phyloP scores from a whole-genome alignment of 2,329 filamentous ascomycete genomes.

The Aureobasidium sp. region DNA sequence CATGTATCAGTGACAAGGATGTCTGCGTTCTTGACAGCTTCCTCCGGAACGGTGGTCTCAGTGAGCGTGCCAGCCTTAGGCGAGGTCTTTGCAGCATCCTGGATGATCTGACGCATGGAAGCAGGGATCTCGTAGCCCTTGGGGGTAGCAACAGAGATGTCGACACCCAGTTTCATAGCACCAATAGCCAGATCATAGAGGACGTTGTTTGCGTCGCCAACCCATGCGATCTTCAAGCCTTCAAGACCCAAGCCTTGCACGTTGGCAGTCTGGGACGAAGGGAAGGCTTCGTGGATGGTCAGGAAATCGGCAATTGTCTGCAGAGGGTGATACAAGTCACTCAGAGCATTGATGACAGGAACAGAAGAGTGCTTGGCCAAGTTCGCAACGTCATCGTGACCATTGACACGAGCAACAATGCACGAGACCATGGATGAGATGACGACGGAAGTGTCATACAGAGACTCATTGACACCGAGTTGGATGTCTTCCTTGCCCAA shows the following conservation, averaged over 20 bases:
- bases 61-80: constrained; percentile 55
- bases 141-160: constrained; percentile 81
- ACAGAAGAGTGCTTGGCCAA: constrained; percentile 41
- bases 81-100: constrained; percentile 50
- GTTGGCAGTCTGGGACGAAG: constrained; percentile 26
- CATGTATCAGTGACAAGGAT: constrained; percentile 94
- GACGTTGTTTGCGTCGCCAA: constrained; percentile 96
- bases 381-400: constrained; percentile 40
- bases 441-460: constrained; percentile 86
- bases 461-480: constrained; percentile 87
- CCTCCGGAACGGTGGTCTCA: constrained; percentile 73
- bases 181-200: constrained; percentile 87
- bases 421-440: constrained; percentile 64
- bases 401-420: constrained; percentile 43
- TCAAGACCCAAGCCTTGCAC: constrained; percentile 55
- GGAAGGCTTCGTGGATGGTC: constrained; percentile 75
- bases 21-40: constrained; percentile 76
- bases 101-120: constrained; percentile 64
- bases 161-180: constrained; percentile 76
- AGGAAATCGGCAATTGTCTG: constrained; percentile 92
- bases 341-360: constrained; percentile 53
- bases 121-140: constrained; percentile 73
- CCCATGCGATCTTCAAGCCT: constrained; percentile 87
- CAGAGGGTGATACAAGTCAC: constrained; percentile 84
- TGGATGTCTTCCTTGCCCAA: constrained; percentile 94